Conservation (phyloP, 371 early-diverging fungal species). For the Dinochytrium kinnereticum region DNA sequence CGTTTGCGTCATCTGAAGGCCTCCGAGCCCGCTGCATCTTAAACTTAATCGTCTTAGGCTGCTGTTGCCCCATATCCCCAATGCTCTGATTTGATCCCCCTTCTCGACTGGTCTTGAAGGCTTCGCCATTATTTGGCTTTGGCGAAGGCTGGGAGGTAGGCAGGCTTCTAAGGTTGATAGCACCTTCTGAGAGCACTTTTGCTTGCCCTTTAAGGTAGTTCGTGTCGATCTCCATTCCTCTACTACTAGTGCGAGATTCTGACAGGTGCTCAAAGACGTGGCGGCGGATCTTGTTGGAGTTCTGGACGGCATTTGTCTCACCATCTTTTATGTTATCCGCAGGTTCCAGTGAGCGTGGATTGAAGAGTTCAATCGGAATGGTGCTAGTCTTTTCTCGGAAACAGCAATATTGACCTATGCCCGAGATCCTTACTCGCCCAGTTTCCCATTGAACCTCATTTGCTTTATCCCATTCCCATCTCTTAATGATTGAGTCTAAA, state of each 20-base stretch:
- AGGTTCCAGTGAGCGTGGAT: slow-evolving; percentile 25
- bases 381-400: slow-evolving; percentile 47
- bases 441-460: slow-evolving; percentile 44
- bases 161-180: slow-evolving; percentile 25
- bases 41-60: slow-evolving; percentile 22
- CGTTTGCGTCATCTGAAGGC: neutral
- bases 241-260: neutral
- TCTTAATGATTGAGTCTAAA: slow-evolving; percentile 46
- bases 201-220: slow-evolving; percentile 43
- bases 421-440: slow-evolving; percentile 22
- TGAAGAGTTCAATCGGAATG: slow-evolving; percentile 41
- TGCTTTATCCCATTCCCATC: slow-evolving; percentile 47
- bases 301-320: slow-evolving; percentile 6
- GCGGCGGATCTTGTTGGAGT: neutral
- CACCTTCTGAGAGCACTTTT: slow-evolving; percentile 44
- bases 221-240: slow-evolving; percentile 33
- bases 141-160: slow-evolving; percentile 18
- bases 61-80: neutral
- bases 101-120: neutral
- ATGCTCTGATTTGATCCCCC: too few relatives aligned
- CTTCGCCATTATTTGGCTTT: neutral
- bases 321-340: slow-evolving; percentile 7
- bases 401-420: slow-evolving; percentile 34
- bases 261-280: neutral
- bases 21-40: slow-evolving; percentile 21